Conservation (phyloP, 2,329 filamentous ascomycete genomes). For the Fusarium equiseti region DNA sequence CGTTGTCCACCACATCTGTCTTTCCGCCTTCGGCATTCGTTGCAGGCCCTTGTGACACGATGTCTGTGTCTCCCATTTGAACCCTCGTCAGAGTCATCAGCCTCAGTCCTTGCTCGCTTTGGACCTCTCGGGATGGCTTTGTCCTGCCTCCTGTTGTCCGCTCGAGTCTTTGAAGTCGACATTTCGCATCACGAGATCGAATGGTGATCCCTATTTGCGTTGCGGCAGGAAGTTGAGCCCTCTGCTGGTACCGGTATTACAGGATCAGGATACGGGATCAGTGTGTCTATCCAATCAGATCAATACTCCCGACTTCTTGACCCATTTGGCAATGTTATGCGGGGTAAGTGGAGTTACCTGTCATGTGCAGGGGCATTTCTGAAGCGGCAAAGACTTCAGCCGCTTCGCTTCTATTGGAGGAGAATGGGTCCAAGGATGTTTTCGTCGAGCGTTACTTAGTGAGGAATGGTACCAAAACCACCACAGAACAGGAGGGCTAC, state of each 20-base stretch:
- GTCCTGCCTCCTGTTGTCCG: neutral
- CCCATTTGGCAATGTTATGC: neutral
- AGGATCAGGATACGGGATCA: neutral
- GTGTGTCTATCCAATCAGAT: neutral
- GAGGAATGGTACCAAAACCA: neutral
- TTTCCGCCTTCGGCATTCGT: conserved; percentile 9
- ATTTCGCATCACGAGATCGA: neutral
- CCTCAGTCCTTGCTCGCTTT: conserved; percentile 9
- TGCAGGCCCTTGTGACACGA: conserved; percentile 18
- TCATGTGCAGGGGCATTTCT: neutral
- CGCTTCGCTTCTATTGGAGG: neutral
- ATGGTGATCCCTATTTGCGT: neutral
- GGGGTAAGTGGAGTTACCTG: neutral
- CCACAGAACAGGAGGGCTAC: neutral
- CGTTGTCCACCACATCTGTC: conserved; percentile 9
- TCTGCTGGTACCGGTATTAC: neutral
- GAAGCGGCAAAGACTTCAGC: conserved; percentile 9
- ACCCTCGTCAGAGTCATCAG: conserved; percentile 1
- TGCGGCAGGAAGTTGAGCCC: too few species aligned
- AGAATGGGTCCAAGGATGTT: neutral
- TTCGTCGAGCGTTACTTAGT: neutral
- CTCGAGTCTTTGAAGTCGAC: neutral
- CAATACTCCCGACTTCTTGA: neutral
- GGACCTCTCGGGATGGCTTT: neutral
- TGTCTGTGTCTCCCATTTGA: neutral